Evolutionary conservation across 768 basidiomycete genomes (phyloP).

Genomic region (Termitomyces sp.): DNA sequence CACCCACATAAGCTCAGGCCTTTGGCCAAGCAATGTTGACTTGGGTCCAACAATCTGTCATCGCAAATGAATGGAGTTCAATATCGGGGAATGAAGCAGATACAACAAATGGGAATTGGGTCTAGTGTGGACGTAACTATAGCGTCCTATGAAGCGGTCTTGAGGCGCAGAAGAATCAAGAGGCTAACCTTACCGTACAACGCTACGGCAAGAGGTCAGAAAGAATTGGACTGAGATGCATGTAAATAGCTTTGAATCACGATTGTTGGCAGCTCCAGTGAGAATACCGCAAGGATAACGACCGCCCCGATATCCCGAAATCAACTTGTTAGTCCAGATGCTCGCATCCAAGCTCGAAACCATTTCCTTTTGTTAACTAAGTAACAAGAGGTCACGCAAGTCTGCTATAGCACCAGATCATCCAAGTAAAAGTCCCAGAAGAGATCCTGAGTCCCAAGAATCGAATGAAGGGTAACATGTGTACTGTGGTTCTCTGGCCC

Average conservation of each 20-base stretch:
- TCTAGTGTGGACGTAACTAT: neutral
- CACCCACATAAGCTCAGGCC: neutral
- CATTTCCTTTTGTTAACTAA: neutral
- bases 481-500: neutral
- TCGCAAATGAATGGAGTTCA: neutral
- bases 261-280: neutral
- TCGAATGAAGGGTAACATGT: neutral
- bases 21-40: neutral
- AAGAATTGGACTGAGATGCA: neutral
- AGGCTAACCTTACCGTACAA: neutral
- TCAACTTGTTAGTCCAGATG: neutral
- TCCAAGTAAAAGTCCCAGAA: neutral
- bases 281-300: neutral
- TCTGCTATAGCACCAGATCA: neutral
- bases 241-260: neutral
- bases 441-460: neutral
- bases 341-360: neutral
- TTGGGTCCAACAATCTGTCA: neutral
- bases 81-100: slow-evolving; percentile 1
- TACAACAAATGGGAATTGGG: neutral
- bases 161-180: neutral
- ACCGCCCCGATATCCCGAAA: neutral
- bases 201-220: neutral
- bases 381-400: neutral
- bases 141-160: neutral